Conservation (phyloP, 2,329 filamentous ascomycete species). For the Mariannaea sp. region DNA sequence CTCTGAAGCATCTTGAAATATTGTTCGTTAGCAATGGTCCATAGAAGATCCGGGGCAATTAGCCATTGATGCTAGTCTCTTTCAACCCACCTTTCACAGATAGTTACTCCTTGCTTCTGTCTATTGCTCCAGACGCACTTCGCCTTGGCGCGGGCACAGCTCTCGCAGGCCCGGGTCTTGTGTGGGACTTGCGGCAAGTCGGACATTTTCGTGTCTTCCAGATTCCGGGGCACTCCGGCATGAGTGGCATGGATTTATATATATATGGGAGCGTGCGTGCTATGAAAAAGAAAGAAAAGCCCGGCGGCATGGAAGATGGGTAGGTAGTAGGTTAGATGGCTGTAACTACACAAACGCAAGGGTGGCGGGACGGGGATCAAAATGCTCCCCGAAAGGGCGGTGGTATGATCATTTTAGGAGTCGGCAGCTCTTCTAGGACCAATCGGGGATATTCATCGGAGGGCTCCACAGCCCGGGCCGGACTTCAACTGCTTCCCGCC, state of each 20-base stretch:
- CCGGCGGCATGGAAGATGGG: too few species aligned
- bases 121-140: background rate
- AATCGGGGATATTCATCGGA: background rate
- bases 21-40: background rate
- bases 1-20: background rate
- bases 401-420: too few species aligned
- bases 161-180: background rate
- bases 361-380: background rate
- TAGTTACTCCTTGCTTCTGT: background rate
- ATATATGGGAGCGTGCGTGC: too few species aligned
- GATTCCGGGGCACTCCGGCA: background rate
- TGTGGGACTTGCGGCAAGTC: background rate
- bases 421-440: background rate
- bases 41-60: too few species aligned
- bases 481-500: background rate
- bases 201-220: too few species aligned
- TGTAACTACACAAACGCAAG: background rate
- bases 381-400: background rate
- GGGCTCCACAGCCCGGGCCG: background rate
- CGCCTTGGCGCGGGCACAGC: background rate
- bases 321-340: too few species aligned
- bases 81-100: constrained; percentile 1
- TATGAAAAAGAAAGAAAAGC: too few species aligned
- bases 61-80: too few species aligned
- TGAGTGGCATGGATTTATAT: background rate